Conservation (phyloP, 139 green algal genomes). For the Chlorella vulgaris region DNA sequence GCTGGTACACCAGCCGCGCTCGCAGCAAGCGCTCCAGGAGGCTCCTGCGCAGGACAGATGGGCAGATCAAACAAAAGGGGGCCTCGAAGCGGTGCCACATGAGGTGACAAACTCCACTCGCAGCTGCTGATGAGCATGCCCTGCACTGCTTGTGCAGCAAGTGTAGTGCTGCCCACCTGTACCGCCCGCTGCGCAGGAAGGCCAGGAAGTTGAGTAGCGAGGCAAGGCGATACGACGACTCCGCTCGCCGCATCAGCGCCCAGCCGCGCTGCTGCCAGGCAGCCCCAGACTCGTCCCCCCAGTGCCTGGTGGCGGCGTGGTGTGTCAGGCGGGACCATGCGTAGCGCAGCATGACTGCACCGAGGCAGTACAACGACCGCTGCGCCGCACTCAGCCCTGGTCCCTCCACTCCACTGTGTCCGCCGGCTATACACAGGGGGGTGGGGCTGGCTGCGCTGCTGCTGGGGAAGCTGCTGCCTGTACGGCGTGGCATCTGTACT, state of each 20-base stretch:
- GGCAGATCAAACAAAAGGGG: background rate
- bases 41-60: slow-evolving; percentile 52
- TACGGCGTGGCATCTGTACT: slow-evolving; percentile 11
- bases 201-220: slow-evolving; percentile 66
- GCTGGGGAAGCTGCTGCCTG: background rate
- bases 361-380: slow-evolving; percentile 53
- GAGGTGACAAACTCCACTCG: background rate
- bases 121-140: background rate
- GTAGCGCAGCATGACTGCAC: slow-evolving; percentile 70
- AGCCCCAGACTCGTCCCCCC: slow-evolving; percentile 25
- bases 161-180: slow-evolving; percentile 60
- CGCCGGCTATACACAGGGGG: background rate
- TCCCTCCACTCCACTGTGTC: slow-evolving; percentile 71
- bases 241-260: slow-evolving; percentile 40
- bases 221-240: slow-evolving; percentile 46
- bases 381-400: slow-evolving; percentile 62
- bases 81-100: background rate
- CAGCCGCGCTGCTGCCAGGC: slow-evolving; percentile 35
- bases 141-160: background rate
- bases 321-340: slow-evolving; percentile 55
- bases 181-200: slow-evolving; percentile 74
- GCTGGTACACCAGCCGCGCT: slow-evolving; percentile 78
- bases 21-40: slow-evolving; percentile 80
- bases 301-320: slow-evolving; percentile 33
- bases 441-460: background rate